Evolutionary conservation across 1,284 basidiomycete species (phyloP).

Genomic region (Blastosporella zonata): DNA sequence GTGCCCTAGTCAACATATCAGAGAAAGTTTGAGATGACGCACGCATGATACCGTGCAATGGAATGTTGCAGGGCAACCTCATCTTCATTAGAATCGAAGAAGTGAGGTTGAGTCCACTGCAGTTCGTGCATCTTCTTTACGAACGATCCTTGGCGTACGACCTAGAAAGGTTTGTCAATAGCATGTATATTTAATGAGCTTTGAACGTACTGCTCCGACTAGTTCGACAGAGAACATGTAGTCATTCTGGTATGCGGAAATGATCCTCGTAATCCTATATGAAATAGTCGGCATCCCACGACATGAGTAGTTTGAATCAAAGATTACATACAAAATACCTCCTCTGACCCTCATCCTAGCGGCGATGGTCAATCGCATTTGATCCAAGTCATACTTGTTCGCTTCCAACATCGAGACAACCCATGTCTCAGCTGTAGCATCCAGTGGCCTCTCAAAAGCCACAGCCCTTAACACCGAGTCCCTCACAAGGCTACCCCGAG

Average conservation of each 20-base stretch:
- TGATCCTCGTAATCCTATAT: conserved; percentile 7
- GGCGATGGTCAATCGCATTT: background rate
- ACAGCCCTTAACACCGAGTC: background rate
- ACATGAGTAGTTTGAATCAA: no score
- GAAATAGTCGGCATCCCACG: background rate
- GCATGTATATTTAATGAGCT: background rate
- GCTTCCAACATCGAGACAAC: background rate
- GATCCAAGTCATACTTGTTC: background rate
- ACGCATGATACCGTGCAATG: conserved; percentile 27
- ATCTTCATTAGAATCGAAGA: conserved; percentile 36
- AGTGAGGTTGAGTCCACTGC: conserved; percentile 45
- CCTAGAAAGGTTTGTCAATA: background rate
- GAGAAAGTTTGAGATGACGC: no score
- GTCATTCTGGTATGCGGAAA: conserved; percentile 7
- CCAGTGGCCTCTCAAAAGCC: background rate
- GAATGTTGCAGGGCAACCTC: conserved; percentile 24
- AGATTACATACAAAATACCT: conserved; percentile 12
- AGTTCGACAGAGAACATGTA: conserved; percentile 2
- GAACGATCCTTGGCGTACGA: conserved; percentile 28
- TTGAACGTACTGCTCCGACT: background rate
- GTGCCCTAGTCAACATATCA: no score
- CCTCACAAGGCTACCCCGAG: conserved; percentile 2
- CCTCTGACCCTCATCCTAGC: conserved; percentile 7
- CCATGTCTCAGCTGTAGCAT: conserved; percentile 2
- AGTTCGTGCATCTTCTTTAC: conserved; percentile 51